Evolutionary conservation across 1,139 yeast species (phyloP), one percentile per base, ranked within the genome.

Genomic region (Blastobotrys ciferrii): DNA sequence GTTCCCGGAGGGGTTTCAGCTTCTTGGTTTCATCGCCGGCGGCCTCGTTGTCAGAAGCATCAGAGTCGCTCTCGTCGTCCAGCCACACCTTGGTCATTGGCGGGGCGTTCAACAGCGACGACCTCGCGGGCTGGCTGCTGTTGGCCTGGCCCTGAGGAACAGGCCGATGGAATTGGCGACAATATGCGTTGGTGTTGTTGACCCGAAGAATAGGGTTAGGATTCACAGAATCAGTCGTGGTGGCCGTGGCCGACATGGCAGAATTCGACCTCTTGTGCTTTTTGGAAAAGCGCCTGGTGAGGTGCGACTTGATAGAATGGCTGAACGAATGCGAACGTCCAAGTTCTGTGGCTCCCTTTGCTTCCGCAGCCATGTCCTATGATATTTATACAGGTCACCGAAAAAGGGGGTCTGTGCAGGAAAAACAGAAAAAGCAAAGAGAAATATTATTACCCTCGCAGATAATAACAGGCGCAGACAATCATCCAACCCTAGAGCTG

Each of bases 81-180:
- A 59, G 55, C 63, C 63, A 59, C 12, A 59, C 62, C 36, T 53
- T 54, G 6, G 46, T 40, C 63, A 59, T 59, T 7, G 61, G 62
- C 4, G 63, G 63, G 5, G 50, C 48, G 13, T 45, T 51, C 11
- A 51, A 40, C 11, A 54, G 40, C 25, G 49, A 45, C 38, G 42
- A 41, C 12, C 44, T 13, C 11, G 28, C 28, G 28, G 28, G n/a
- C 31, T 43, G 32, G 19, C 42, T 23, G 31, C 12, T 14, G 42
- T 17, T 12, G 33, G 13, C 14, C 14, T 7, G 33, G 33, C 4
- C 14, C 14, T n/a, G 13, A 31, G 20, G 13, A n/a, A 13, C 4
- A 4, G 40, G 40, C 19, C 40, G 25, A 23, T 36, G 40, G 14
- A 36, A 36, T 19, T 36, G 40, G 17, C 40, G 40, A 33, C 18